Evolutionary conservation across 805 yeast genomes (phyloP), one percentile per base, ranked within the genome.

Genomic region (Saturnispora galanensis): DNA sequence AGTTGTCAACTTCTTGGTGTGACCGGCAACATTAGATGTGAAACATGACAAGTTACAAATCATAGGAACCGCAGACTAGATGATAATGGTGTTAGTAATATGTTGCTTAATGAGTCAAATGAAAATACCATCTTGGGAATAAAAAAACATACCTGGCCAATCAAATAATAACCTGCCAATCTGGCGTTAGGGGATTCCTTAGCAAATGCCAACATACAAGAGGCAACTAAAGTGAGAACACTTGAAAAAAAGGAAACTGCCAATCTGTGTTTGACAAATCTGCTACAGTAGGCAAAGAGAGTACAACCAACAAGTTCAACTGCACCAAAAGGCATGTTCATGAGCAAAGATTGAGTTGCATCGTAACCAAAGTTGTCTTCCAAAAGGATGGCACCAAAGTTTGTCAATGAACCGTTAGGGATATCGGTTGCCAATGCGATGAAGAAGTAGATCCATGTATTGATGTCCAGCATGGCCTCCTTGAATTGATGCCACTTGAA

Each of bases 1-100:
- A 26, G 76, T 70, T 5, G 77, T 70, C 51, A 78, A 69, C 53
- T 81, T 78, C 60, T 84, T 84, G n/a, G 89, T 81, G 50, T 77
- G 74, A 10, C 93, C 93, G 1, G 88, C 79, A 32, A 79, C 72
- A 57, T 83, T 76, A 4, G 76, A 64, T 63, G 48, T 69, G 54
- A 55, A 61, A 31, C 59, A 56, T 1, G 69, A 61, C 47, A 44
- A 65, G 51, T 55, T 47, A 38, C 60, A 56, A 45, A 56, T 54
- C 53, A 57, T 55, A 29, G 58, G 56, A 18, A 59, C 46, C 5
- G 62, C 56, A 4, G 55, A 43, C n/a, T n/a, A n/a, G n/a, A n/a
- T n/a, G n/a, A n/a, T n/a, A n/a, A n/a, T n/a, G n/a, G n/a, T n/a
- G n/a, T n/a, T n/a, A n/a, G n/a, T n/a, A n/a, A n/a, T n/a, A n/a